phyloP scores from a whole-genome alignment of 345 rosid genomes.

The Pugionium cornutum region DNA sequence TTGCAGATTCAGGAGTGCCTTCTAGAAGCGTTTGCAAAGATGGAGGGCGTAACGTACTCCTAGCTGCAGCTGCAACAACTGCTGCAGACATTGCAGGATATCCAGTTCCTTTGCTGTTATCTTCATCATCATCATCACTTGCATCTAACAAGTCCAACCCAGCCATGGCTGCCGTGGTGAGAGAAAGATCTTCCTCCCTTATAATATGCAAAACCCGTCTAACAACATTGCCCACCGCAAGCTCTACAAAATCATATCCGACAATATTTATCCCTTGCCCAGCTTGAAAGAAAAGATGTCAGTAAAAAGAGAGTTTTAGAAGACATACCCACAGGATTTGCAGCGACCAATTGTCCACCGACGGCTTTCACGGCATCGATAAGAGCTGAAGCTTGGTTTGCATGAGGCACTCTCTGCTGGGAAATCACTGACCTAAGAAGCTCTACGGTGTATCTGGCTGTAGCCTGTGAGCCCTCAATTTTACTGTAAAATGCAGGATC shows the following conservation, averaged over 20 bases:
- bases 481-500: constrained; percentile 49
- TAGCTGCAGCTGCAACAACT: constrained; percentile 86
- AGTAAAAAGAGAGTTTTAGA: not conserved
- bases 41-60: constrained; percentile 89
- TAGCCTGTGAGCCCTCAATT: constrained; percentile 97
- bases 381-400: constrained; percentile 80
- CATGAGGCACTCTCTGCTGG: constrained; percentile 81
- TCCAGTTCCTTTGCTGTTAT: constrained; percentile 53
- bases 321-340: constrained; percentile 87
- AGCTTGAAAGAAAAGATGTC: not conserved
- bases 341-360: constrained; percentile 82
- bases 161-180: constrained; percentile 71
- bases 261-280: not conserved
- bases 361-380: constrained; percentile 78
- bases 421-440: constrained; percentile 89
- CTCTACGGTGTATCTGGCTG: constrained; percentile 82
- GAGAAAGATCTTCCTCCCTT: constrained; percentile 91
- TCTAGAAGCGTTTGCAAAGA: constrained; percentile 91
- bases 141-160: constrained; percentile 66
- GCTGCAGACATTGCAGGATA: constrained; percentile 81
- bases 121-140: constrained; percentile 80
- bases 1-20: constrained; percentile 68
- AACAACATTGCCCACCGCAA: constrained; percentile 95
- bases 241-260: constrained; percentile 63
- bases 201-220: constrained; percentile 93